Evolutionary conservation across 2,329 filamentous ascomycete genomes (phyloP).

Genomic region (Trichoderma pleuroti): DNA sequence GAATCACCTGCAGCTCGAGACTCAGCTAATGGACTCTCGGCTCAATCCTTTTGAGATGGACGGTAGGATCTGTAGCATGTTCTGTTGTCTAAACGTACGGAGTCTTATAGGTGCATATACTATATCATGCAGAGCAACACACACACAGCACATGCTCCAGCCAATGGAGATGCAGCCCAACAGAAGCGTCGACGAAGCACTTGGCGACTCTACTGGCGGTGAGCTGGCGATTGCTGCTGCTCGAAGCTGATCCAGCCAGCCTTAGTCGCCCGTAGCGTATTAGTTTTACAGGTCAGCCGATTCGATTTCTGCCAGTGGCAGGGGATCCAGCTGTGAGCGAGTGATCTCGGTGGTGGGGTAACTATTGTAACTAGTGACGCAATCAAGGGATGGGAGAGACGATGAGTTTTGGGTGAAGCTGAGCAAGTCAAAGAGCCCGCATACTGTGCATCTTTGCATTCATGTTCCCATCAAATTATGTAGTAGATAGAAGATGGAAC

Average conservation of each 20-base stretch:
- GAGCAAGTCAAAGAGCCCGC: background rate
- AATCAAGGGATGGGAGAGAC: background rate
- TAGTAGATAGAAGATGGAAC: too few relatives aligned
- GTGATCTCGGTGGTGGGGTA: conserved; percentile 8
- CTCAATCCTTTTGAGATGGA: background rate
- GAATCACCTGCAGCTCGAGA: conserved; percentile 3
- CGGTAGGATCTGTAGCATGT: background rate
- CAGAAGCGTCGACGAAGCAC: background rate
- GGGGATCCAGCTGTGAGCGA: background rate
- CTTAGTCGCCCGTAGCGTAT: conserved; percentile 7
- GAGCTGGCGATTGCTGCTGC: background rate
- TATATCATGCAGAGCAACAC: background rate
- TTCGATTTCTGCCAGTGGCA: background rate
- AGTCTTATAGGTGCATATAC: background rate
- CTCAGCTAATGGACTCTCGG: background rate
- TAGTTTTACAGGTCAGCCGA: conserved; percentile 17
- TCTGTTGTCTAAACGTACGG: background rate
- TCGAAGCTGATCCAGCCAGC: background rate
- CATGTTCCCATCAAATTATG: background rate
- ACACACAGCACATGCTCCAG: background rate
- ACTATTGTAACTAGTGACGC: conserved; percentile 10
- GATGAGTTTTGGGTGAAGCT: background rate
- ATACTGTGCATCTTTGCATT: background rate
- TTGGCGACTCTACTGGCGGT: conserved; percentile 11
- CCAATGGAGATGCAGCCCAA: background rate